Percentiles rank a stretch among this genome's conserved stretches.
Conservation (phyloP, 192 early-diverging fungal genomes). For the Oehlia diaphana region DNA sequence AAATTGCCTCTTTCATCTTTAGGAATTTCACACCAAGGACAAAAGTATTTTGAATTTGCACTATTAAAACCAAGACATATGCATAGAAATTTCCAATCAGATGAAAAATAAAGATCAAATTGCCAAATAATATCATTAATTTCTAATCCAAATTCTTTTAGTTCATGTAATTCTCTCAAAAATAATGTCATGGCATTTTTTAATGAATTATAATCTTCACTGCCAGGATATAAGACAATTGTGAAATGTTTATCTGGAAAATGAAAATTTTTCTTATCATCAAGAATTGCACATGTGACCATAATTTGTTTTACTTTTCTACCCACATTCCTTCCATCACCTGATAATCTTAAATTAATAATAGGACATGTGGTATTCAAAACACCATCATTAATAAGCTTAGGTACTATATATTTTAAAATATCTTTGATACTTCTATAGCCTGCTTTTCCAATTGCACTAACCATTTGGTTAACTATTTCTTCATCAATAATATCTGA, state of each 20-base stretch:
- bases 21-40: not conserved
- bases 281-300: not conserved
- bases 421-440: not conserved
- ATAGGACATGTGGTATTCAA: not conserved
- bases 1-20: too few species aligned
- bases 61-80: not conserved
- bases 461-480: not conserved
- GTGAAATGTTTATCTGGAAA: not conserved
- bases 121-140: not conserved
- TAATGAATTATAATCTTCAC: not conserved
- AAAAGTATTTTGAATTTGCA: not conserved
- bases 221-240: not conserved
- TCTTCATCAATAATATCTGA: not conserved
- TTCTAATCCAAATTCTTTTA: constrained; percentile 3
- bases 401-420: not conserved
- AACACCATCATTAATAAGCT: not conserved
- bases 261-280: constrained; percentile 1
- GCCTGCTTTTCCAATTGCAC: constrained; percentile 5
- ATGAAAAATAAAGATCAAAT: not conserved
- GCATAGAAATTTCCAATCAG: constrained; percentile 1
- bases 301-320: not conserved
- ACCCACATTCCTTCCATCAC: not conserved
- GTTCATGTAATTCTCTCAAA: not conserved
- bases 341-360: not conserved
- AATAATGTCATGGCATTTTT: constrained; percentile 5